These are phyloP conservation scores for Artemisia tridentata DNA, from an alignment of 129 eudicot species.

Conservation along the genomic window DNA sequence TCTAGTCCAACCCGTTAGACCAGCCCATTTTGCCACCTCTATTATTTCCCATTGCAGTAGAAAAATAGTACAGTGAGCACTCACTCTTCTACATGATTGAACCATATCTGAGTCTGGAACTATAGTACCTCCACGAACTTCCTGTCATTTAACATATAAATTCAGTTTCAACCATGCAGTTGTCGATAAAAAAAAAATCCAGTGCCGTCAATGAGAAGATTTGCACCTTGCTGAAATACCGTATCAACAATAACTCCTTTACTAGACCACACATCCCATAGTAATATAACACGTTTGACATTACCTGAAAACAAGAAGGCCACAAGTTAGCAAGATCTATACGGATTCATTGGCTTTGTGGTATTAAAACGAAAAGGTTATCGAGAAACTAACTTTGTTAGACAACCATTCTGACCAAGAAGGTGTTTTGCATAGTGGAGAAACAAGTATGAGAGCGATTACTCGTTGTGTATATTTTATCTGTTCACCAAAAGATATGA, in stretches of 20 bases:
- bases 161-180: not conserved
- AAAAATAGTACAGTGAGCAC: constrained; percentile 21
- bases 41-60: not conserved
- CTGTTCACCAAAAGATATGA: constrained; percentile 34
- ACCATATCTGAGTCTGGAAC: constrained; percentile 79
- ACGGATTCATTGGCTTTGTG: not conserved
- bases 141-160: constrained; percentile 44
- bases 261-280: constrained; percentile 91
- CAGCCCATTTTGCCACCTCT: not conserved
- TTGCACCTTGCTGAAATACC: constrained; percentile 92
- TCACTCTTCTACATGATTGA: constrained; percentile 78
- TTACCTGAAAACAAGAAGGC: constrained; percentile 46
- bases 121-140: constrained; percentile 63
- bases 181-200: not conserved
- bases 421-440: constrained; percentile 89
- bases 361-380: not conserved
- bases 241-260: constrained; percentile 77
- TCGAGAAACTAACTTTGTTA: constrained; percentile 59
- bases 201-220: constrained; percentile 3
- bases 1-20: not conserved
- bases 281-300: constrained; percentile 69
- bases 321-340: constrained; percentile 7
- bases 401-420: constrained; percentile 97
- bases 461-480: constrained; percentile 65
- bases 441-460: constrained; percentile 78